phyloP scores from a whole-genome alignment of 495 filamentous ascomycete species.

The Hypomontagnella submonticulosa region DNA sequence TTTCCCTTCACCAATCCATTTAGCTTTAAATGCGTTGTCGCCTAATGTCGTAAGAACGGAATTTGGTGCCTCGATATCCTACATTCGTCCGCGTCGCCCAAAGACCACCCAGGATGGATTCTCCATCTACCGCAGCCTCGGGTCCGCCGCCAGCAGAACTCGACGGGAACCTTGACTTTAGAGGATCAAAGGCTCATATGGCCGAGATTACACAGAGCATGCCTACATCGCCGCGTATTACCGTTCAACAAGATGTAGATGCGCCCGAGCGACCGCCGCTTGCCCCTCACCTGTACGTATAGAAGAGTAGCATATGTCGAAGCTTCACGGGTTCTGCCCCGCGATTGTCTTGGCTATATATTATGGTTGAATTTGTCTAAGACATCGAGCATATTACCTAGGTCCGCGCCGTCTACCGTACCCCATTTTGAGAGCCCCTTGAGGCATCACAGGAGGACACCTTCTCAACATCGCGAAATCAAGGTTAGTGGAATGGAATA shows the following conservation, averaged over 20 bases:
- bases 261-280: slow-evolving; percentile 33
- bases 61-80: slow-evolving; percentile 5
- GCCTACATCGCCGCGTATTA: slow-evolving; percentile 53
- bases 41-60: slow-evolving; percentile 17
- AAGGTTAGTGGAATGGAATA: slow-evolving; percentile 62
- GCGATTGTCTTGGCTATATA: slow-evolving; percentile 30
- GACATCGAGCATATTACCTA: slow-evolving; percentile 35
- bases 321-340: slow-evolving; percentile 25
- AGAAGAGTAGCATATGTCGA: slow-evolving; percentile 11
- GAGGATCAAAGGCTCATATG: slow-evolving; percentile 18
- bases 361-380: slow-evolving; percentile 23
- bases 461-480: slow-evolving; percentile 75
- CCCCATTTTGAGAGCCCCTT: slow-evolving; percentile 69
- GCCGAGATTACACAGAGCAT: slow-evolving; percentile 22
- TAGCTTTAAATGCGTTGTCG: not conserved
- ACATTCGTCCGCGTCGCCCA: not conserved
- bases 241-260: slow-evolving; percentile 49
- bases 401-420: slow-evolving; percentile 53
- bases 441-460: slow-evolving; percentile 79
- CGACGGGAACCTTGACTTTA: slow-evolving; percentile 11
- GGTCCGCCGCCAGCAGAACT: slow-evolving; percentile 13
- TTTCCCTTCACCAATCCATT: not conserved
- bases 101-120: slow-evolving; percentile 25
- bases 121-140: slow-evolving; percentile 19
- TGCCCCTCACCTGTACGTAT: slow-evolving; percentile 49